Evolutionary conservation across 192 early-diverging fungal genomes (phyloP), one percentile per base, ranked within the genome.

Genomic region (Backusella luteola): DNA sequence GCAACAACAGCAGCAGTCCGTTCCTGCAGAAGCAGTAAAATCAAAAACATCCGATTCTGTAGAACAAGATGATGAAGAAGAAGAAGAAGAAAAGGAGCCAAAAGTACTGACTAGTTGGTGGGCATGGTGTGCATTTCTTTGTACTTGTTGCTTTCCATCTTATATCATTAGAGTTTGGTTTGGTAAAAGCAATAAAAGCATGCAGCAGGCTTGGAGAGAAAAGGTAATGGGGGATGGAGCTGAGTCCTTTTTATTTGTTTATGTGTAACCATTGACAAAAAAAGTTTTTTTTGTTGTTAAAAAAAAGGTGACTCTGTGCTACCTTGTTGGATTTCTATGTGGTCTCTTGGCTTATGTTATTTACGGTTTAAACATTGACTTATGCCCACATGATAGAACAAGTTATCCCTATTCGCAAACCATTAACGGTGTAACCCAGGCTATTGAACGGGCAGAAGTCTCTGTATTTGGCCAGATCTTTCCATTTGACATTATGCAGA

Each of bases 181-280:
- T 34, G 38, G 76, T n/a, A 85, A 85, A 76, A 77, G 70, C 19
- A 83, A 85, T 66, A 59, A 77, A 15, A 69, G 66, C 38, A 74
- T 73, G 69, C 81, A 78, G 26, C 88, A 89, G 35, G 88, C 88
- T 34, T 89, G 86, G 86, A 80, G 86, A 68, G 88, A 89, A 79
- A 89, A 89, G 74, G 86, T 82, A 82, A 67, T 17, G 21, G 7
- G 21, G n/a, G 32, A 21, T 39, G 23, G 14, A 38, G 29, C 17
- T 66, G 8, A 46, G 38, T 69, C 32, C 11, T 34, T 23, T 53
- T 34, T 73, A 34, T 73, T 29, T 73, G 29, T 56, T 34, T 74
- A 67, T 67, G 34, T 75, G 23, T 52, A 71, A 41, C 26, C 19
- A 36, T 35, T 69, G 19, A 38, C 34, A 69, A 69, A 44, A 36